Conservation (phyloP, 23 red algal species). For the Gracilaria caudata region DNA sequence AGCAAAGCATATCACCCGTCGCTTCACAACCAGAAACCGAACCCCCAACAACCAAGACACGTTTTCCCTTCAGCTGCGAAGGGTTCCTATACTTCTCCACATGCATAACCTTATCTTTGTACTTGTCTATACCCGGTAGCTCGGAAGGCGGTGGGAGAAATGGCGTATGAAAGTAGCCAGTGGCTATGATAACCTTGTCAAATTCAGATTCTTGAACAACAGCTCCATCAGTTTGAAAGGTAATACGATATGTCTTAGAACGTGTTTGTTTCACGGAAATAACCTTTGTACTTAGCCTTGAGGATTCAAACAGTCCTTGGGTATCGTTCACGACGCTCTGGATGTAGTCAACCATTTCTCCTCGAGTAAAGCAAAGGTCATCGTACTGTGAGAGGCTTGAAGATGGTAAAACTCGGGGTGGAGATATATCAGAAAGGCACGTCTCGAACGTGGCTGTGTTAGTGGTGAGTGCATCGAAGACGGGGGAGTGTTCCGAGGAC, state of each 20-base stretch:
- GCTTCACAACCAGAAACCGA: conserved; percentile 32
- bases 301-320: background rate
- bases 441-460: conserved; percentile 37
- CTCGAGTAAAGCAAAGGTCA: conserved; percentile 5
- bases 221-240: background rate
- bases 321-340: background rate
- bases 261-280: background rate
- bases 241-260: background rate
- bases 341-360: conserved; percentile 26
- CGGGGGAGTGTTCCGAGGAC: conserved; percentile 17
- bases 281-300: background rate
- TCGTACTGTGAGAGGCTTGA: background rate
- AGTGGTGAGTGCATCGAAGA: conserved; percentile 51
- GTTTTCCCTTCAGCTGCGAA: conserved; percentile 13
- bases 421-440: conserved; percentile 18
- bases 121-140: conserved; percentile 7
- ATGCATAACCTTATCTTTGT: conserved; percentile 19
- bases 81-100: conserved; percentile 20
- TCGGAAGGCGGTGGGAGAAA: conserved; percentile 15
- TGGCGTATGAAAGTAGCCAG: conserved; percentile 17
- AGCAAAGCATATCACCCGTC: conserved; percentile 16
- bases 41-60: conserved; percentile 10
- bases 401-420: background rate
- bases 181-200: conserved; percentile 37
- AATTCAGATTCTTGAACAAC: background rate